phyloP scores from a whole-genome alignment of 2,329 filamentous ascomycete genomes.

The Hortaea sp. region DNA sequence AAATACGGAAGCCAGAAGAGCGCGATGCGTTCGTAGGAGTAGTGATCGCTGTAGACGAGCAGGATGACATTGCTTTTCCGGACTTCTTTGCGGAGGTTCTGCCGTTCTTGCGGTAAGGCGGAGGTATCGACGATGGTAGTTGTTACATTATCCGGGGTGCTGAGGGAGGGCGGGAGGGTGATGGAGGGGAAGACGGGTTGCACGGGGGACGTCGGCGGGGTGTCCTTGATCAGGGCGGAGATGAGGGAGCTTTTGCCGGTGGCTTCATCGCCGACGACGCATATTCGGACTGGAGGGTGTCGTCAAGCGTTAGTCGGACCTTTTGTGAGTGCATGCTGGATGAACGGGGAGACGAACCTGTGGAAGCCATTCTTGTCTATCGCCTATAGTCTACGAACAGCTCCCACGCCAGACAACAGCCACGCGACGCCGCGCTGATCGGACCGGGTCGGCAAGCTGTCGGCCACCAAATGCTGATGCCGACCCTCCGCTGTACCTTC shows the following conservation, averaged over 20 bases:
- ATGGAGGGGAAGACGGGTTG: conserved; percentile 90
- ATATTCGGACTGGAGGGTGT: conserved; percentile 61
- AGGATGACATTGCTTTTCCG: conserved; percentile 95
- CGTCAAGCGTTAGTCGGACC: no score
- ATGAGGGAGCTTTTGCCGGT: conserved; percentile 67
- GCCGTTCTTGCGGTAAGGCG: conserved; percentile 84
- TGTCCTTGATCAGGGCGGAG: conserved; percentile 81
- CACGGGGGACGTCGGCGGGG: conserved; percentile 68
- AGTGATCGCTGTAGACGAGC: conserved; percentile 94
- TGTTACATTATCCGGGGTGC: conserved; percentile 90
- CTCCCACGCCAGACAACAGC: no score
- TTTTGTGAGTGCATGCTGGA: no score
- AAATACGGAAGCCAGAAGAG: conserved; percentile 99
- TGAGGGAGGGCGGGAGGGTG: conserved; percentile 84
- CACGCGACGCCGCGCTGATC: no score
- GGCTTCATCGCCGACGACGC: conserved; percentile 91
- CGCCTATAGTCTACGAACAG: no score
- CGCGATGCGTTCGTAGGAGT: conserved; percentile 95
- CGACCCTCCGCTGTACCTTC: no score
- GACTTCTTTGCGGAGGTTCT: conserved; percentile 83
- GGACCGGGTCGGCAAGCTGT: no score
- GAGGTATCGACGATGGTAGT: conserved; percentile 98
- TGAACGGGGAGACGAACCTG: no score
- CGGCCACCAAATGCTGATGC: no score
- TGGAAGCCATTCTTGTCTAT: no score